A percentile compares a stretch with the other conserved stretches of the same genome.
Evolutionary conservation across 768 basidiomycete genomes (phyloP).

Genomic region (Podaxis mareebaensis): DNA sequence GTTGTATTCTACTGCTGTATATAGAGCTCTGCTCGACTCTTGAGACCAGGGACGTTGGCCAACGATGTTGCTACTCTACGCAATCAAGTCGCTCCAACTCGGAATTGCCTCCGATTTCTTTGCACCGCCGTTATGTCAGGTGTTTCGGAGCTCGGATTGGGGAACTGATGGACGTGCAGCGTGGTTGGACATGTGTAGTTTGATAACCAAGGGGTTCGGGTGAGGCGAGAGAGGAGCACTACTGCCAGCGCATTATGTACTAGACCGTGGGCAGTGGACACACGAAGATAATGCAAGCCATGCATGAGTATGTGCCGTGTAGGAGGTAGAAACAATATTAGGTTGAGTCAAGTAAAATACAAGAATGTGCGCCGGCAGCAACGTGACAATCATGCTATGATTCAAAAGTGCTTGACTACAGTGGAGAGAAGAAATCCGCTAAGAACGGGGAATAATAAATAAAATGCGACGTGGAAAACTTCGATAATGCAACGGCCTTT

Average conservation of each 20-base stretch:
- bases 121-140: slow-evolving; percentile 5
- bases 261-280: not conserved
- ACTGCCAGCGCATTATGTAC: not conserved
- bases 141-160: not conserved
- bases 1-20: not conserved
- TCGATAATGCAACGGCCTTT: not conserved
- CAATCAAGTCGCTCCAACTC: not conserved
- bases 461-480: slow-evolving; percentile 10
- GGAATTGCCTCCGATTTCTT: not conserved
- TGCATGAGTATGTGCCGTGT: not conserved
- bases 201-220: not conserved
- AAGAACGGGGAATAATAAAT: slow-evolving; percentile 5
- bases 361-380: not conserved
- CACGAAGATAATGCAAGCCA: not conserved
- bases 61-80: not conserved
- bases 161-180: slow-evolving; percentile 5
- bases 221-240: not conserved
- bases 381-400: slow-evolving; percentile 11
- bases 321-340: not conserved
- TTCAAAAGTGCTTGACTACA: slow-evolving; percentile 7
- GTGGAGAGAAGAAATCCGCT: slow-evolving; percentile 1
- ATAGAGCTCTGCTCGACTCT: not conserved
- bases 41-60: not conserved
- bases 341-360: not conserved
- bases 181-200: not conserved